Conservation (phyloP, 805 yeast species). For the Kazachstania bromeliacearum region DNA sequence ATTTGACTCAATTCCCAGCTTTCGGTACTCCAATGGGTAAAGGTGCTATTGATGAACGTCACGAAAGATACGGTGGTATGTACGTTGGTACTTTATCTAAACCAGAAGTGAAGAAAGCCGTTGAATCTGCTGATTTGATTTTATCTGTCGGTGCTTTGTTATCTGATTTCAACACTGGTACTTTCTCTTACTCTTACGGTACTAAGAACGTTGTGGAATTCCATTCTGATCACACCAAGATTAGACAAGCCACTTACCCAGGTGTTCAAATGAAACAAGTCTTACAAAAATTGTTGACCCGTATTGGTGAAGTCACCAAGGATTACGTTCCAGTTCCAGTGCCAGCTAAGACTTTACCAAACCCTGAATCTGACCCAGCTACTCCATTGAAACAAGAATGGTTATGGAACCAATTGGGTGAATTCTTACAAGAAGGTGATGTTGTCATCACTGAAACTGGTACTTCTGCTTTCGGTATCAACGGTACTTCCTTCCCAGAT, state of each 20-base stretch:
- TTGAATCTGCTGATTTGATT: constrained; percentile 5
- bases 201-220: constrained; percentile 4
- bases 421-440: constrained; percentile 7
- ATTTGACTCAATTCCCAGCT: constrained; percentile 5
- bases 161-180: constrained; percentile 6
- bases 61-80: constrained; percentile 6
- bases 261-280: constrained; percentile 5
- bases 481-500: constrained; percentile 3
- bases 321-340: constrained; percentile 2
- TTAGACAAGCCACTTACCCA: constrained; percentile 2
- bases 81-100: constrained; percentile 6
- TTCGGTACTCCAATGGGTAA: constrained; percentile 7
- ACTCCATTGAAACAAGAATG: constrained; percentile 4
- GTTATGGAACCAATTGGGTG: constrained; percentile 4
- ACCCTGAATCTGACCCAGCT: constrained; percentile 1
- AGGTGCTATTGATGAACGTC: constrained; percentile 5
- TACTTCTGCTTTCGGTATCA: constrained; percentile 6
- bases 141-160: constrained; percentile 6
- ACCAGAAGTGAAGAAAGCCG: constrained; percentile 4
- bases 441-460: constrained; percentile 6
- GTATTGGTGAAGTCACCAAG: background rate
- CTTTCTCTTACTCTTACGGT: constrained; percentile 4
- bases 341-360: background rate
- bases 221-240: constrained; percentile 5
- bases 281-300: constrained; percentile 2